A percentile compares a stretch with the other conserved stretches of the same genome.
phyloP scores from a whole-genome alignment of 208 protist genomes.

The Acanthamoeba polyphaga region DNA sequence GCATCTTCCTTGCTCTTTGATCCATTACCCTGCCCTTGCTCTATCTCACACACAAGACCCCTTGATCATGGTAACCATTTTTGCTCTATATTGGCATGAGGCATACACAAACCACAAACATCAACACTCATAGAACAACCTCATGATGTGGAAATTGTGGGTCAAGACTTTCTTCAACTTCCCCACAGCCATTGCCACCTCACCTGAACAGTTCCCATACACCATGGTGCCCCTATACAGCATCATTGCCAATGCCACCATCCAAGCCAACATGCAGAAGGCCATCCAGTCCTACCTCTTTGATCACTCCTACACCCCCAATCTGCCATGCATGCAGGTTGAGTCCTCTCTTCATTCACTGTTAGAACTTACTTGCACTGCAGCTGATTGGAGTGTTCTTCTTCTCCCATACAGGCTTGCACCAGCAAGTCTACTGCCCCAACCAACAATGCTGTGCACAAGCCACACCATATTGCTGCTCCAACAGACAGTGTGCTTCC shows the following conservation, averaged over 20 bases:
- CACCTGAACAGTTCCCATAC: not conserved
- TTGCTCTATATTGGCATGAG: not conserved
- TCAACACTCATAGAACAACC: not conserved
- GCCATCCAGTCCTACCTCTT: not conserved
- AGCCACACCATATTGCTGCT: not conserved
- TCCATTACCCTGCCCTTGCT: no score
- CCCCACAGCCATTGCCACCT: not conserved
- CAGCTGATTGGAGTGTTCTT: not conserved
- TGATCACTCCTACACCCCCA: not conserved
- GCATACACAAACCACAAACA: not conserved
- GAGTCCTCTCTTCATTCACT: not conserved
- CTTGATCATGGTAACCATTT: not conserved
- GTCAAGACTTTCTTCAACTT: not conserved
- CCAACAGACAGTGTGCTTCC: not conserved
- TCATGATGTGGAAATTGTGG: not conserved
- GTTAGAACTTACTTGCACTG: not conserved
- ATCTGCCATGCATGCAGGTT: not conserved
- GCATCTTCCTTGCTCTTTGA: not conserved
- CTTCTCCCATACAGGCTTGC: no score
- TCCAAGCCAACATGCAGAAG: not conserved
- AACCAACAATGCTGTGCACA: not conserved
- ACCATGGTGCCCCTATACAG: not conserved
- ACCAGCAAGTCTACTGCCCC: not conserved
- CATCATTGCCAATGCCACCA: not conserved
- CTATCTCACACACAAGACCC: not conserved